Percentiles rank a stretch among this genome's conserved stretches.
Evolutionary conservation across 495 filamentous ascomycete species (phyloP).

Genomic region (Penicillium egyptiacum): DNA sequence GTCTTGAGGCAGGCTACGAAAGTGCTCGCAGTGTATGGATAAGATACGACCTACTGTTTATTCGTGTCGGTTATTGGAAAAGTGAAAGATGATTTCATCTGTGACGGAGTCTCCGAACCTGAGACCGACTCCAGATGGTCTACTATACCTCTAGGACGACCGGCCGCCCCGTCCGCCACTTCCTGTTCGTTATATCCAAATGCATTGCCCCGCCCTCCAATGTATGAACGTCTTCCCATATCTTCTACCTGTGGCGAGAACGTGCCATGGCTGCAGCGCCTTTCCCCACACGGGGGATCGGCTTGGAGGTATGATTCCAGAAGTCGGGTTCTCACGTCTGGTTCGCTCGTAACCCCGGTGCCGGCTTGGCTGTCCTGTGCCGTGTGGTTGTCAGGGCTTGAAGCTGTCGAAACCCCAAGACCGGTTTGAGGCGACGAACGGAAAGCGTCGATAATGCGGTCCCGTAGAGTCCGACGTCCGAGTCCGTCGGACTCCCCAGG

Average conservation of each 20-base stretch:
- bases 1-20: neutral
- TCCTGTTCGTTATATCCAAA: slow-evolving; percentile 29
- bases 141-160: slow-evolving; percentile 16
- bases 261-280: slow-evolving; percentile 71
- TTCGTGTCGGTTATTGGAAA: slow-evolving; percentile 35
- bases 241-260: slow-evolving; percentile 67
- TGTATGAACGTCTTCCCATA: slow-evolving; percentile 43
- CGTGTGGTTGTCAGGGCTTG: neutral
- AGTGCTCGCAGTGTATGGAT: neutral
- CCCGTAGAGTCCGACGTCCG: slow-evolving; percentile 34
- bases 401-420: slow-evolving; percentile 3
- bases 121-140: slow-evolving; percentile 21
- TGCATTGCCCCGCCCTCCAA: slow-evolving; percentile 8
- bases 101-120: slow-evolving; percentile 37
- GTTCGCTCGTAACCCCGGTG: slow-evolving; percentile 22
- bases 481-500: slow-evolving; percentile 25
- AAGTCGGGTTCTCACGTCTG: slow-evolving; percentile 37
- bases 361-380: slow-evolving; percentile 10
- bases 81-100: slow-evolving; percentile 32
- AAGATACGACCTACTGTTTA: slow-evolving; percentile 32
- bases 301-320: slow-evolving; percentile 41
- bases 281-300: slow-evolving; percentile 40
- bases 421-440: slow-evolving; percentile 20
- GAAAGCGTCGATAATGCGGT: slow-evolving; percentile 41
- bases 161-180: slow-evolving; percentile 11